Evolutionary conservation across 2,329 filamentous ascomycete species (phyloP).

Genomic region (Penicillium sp.): DNA sequence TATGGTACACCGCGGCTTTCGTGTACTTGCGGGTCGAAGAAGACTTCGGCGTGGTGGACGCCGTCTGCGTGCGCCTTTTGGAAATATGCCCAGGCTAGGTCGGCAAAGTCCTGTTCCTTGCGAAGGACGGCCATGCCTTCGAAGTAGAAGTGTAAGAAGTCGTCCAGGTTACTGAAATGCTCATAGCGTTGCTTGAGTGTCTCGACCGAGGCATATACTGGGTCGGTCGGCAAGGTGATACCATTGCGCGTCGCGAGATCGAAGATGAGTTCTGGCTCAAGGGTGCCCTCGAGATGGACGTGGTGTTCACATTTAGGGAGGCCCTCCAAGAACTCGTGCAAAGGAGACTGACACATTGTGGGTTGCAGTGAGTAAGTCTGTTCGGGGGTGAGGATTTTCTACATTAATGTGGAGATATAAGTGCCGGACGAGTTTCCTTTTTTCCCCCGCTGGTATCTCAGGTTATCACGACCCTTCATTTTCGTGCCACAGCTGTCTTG

Average conservation of each 20-base stretch:
- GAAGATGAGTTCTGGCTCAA: conserved; percentile 69
- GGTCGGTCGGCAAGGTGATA: conserved; percentile 60
- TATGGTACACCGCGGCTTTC: conserved; percentile 61
- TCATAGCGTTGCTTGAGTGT: conserved; percentile 63
- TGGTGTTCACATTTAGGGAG: conserved; percentile 82
- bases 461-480: background rate
- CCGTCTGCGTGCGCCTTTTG: conserved; percentile 60
- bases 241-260: conserved; percentile 64
- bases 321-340: conserved; percentile 59
- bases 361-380: background rate
- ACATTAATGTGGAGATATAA: background rate
- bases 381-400: background rate
- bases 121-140: conserved; percentile 69
- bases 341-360: conserved; percentile 54
- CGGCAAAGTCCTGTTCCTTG: conserved; percentile 65
- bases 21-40: conserved; percentile 79
- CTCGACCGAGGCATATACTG: conserved; percentile 60
- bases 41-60: conserved; percentile 71
- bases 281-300: conserved; percentile 73
- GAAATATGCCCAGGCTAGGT: conserved; percentile 71
- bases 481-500: background rate
- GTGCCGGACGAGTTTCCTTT: conserved; percentile 3
- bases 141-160: conserved; percentile 78
- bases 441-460: conserved; percentile 1
- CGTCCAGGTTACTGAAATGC: conserved; percentile 67